phyloP scores from a whole-genome alignment of 768 basidiomycete species.

The Lepiota subincarnata region DNA sequence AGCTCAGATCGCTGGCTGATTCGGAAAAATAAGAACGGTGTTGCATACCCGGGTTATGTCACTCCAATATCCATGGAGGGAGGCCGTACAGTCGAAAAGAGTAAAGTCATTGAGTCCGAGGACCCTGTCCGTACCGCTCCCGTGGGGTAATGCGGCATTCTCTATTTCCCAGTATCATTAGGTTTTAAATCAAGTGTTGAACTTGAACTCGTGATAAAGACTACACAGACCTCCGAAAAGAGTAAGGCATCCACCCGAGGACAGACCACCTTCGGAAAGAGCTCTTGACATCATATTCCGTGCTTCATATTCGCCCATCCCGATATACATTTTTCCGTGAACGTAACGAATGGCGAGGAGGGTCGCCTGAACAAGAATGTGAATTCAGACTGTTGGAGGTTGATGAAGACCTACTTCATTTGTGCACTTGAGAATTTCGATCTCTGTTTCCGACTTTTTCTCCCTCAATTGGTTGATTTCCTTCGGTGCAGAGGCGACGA shows the following conservation, averaged over 20 bases:
- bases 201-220: conserved; percentile 5
- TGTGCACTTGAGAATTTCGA: conserved; percentile 68
- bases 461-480: conserved; percentile 63
- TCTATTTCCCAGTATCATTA: conserved; percentile 37
- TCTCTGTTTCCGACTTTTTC: conserved; percentile 67
- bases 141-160: conserved; percentile 85
- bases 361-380: conserved; percentile 50
- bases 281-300: conserved; percentile 52
- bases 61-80: conserved; percentile 69
- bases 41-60: conserved; percentile 71
- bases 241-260: conserved; percentile 55
- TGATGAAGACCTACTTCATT: conserved; percentile 56
- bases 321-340: conserved; percentile 55
- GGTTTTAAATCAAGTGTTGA: not conserved
- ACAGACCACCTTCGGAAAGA: conserved; percentile 55
- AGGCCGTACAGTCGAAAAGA: conserved; percentile 71
- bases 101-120: conserved; percentile 58
- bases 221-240: conserved; percentile 68
- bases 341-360: conserved; percentile 69
- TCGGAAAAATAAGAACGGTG: not conserved
- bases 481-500: conserved; percentile 46
- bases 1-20: conserved; percentile 12
- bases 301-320: conserved; percentile 75
- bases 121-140: conserved; percentile 63
- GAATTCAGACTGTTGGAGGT: not conserved